Evolutionary conservation across 2,329 filamentous ascomycete genomes (phyloP).

Genomic region (Paracoccidioides brasiliensis): DNA sequence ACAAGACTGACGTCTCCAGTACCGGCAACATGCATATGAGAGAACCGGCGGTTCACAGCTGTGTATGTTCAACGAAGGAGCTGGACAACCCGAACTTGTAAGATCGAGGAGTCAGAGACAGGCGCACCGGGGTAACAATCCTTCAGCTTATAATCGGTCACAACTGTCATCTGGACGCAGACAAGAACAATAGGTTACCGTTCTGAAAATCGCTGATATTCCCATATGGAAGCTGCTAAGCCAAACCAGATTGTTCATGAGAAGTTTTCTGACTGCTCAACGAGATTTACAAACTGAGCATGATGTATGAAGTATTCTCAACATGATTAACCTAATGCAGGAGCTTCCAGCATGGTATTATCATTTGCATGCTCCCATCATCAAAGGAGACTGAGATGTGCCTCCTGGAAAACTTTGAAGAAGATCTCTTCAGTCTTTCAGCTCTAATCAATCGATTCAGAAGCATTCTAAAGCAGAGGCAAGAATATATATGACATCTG

Average conservation of each 20-base stretch:
- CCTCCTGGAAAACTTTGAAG: not conserved
- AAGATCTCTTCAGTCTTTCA: constrained; percentile 3
- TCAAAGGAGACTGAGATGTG: constrained; percentile 1
- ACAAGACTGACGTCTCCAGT: too few species aligned
- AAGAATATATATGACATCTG: not conserved
- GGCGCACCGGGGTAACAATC: too few species aligned
- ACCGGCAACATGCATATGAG: too few species aligned
- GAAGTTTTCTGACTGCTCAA: too few species aligned
- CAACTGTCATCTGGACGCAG: too few species aligned
- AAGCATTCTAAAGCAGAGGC: not conserved
- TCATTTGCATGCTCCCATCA: not conserved
- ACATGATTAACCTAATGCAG: not conserved
- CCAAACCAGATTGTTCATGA: too few species aligned
- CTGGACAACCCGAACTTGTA: too few species aligned
- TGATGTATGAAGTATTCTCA: not conserved
- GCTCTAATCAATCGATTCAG: not conserved
- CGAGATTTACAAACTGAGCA: not conserved
- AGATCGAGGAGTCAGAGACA: too few species aligned
- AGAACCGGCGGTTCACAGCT: too few species aligned
- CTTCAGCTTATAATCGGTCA: too few species aligned
- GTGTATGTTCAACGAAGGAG: too few species aligned
- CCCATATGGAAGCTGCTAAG: not conserved
- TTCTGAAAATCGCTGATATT: not conserved
- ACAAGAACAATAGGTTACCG: too few species aligned
- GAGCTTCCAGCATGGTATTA: constrained; percentile 2